These are phyloP conservation scores for Xenoacremonium recifei DNA, from an alignment of 2,329 filamentous ascomycete species.

Conservation along the genomic window DNA sequence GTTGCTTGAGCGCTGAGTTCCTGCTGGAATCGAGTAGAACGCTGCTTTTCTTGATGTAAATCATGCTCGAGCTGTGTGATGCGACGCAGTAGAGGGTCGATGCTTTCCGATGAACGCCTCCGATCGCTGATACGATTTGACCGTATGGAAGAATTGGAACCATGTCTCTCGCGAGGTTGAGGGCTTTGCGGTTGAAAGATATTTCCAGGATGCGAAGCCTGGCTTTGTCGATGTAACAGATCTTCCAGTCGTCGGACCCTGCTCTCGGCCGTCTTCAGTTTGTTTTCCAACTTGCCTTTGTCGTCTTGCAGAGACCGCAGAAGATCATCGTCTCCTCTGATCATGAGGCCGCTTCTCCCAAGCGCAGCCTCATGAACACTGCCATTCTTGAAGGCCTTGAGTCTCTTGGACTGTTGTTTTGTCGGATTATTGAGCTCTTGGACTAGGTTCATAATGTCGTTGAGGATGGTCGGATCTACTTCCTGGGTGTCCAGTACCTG, in stretches of 20 bases:
- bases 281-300: conserved; percentile 71
- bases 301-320: conserved; percentile 77
- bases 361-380: conserved; percentile 89
- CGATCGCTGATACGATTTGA: conserved; percentile 44
- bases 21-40: conserved; percentile 63
- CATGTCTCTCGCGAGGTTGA: conserved; percentile 48
- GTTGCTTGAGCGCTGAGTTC: conserved; percentile 60
- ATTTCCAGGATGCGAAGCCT: conserved; percentile 54
- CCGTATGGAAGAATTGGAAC: conserved; percentile 48
- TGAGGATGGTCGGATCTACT: conserved; percentile 63
- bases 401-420: conserved; percentile 79
- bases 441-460: conserved; percentile 73
- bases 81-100: conserved; percentile 45
- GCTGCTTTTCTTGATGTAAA: conserved; percentile 70
- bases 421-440: conserved; percentile 79
- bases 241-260: conserved; percentile 90
- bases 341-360: conserved; percentile 79
- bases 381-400: conserved; percentile 94
- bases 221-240: conserved; percentile 79
- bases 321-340: conserved; percentile 85
- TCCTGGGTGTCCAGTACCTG: conserved; percentile 63
- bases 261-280: conserved; percentile 80
- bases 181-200: conserved; percentile 51
- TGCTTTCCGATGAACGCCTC: conserved; percentile 45
- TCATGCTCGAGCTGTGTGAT: conserved; percentile 73